Evolutionary conservation across 1,139 yeast genomes (phyloP).

Genomic region (Debaryomycetaceae sp.): DNA sequence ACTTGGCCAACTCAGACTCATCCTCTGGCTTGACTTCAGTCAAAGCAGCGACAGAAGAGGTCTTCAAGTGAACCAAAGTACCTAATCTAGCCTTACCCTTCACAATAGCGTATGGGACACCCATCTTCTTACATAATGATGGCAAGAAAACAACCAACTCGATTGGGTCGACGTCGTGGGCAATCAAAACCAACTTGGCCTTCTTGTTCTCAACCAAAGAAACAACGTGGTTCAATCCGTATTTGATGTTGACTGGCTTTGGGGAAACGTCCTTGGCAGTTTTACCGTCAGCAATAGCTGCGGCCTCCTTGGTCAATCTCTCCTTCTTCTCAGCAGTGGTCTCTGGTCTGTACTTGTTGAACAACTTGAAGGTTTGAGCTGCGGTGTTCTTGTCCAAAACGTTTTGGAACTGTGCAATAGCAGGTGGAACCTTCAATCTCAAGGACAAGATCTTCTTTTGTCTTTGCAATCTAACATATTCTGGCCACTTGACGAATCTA

Average conservation of each 20-base stretch:
- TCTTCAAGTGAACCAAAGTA: constrained; percentile 89
- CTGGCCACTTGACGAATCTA: constrained; percentile 98
- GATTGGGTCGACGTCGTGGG: constrained; percentile 94
- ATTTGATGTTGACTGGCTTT: constrained; percentile 89
- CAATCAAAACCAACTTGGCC: constrained; percentile 87
- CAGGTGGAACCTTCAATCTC: constrained; percentile 94
- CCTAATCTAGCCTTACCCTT: constrained; percentile 97
- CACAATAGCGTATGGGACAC: constrained; percentile 91
- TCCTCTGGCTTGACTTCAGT: constrained; percentile 87
- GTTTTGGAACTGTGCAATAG: constrained; percentile 86
- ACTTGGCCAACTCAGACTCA: constrained; percentile 81
- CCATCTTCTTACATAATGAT: constrained; percentile 94
- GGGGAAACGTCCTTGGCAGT: constrained; percentile 86
- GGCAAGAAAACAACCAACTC: constrained; percentile 90
- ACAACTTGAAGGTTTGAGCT: constrained; percentile 84
- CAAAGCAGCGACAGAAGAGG: constrained; percentile 88
- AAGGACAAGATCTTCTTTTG: constrained; percentile 85
- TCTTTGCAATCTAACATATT: constrained; percentile 87
- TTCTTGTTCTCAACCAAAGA: constrained; percentile 90
- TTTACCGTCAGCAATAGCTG: constrained; percentile 92
- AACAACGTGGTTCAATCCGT: constrained; percentile 94
- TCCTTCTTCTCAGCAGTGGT: constrained; percentile 91
- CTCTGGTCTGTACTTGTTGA: constrained; percentile 96
- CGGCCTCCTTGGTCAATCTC: constrained; percentile 92
- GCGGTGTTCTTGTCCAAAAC: constrained; percentile 95